A percentile compares a stretch with the other conserved stretches of the same genome.
phyloP scores from a whole-genome alignment of 1,139 yeast species.

The Taphrina communis region DNA sequence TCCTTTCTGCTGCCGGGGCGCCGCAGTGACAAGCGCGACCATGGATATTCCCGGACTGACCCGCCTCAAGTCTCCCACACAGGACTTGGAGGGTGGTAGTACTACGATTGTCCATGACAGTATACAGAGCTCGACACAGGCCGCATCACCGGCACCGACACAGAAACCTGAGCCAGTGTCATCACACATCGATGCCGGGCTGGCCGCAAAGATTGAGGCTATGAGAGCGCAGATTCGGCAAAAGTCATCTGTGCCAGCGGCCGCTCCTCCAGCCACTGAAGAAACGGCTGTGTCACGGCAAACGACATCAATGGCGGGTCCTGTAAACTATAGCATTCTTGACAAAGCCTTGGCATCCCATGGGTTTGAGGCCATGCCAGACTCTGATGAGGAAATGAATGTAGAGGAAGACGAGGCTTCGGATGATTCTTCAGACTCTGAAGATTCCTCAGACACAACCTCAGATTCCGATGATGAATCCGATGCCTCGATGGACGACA shows the following conservation, averaged over 20 bases:
- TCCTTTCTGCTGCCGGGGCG: too few relatives aligned
- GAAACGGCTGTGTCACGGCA: not conserved
- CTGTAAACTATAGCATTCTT: constrained; percentile 29
- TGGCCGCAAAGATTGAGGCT: constrained; percentile 31
- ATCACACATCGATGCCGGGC: constrained; percentile 14
- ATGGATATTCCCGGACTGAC: constrained; percentile 22
- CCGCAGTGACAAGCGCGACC: not conserved
- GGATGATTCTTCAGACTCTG: constrained; percentile 28
- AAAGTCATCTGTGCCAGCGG: not conserved
- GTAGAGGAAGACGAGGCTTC: not conserved
- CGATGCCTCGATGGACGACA: constrained; percentile 11
- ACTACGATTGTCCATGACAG: not conserved
- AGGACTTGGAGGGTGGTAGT: not conserved
- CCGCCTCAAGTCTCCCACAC: constrained; percentile 6
- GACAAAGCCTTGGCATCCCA: constrained; percentile 36
- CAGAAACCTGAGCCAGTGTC: not conserved
- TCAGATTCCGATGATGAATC: constrained; percentile 25
- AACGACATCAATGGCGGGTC: not conserved
- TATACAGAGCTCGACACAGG: not conserved
- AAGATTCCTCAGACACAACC: constrained; percentile 15
- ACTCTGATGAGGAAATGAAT: constrained; percentile 29
- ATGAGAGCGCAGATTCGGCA: constrained; percentile 32
- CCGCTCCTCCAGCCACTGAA: not conserved
- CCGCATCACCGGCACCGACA: not conserved
- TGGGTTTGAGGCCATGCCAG: constrained; percentile 37